Evolutionary conservation across 352 stramenopile species (phyloP), one percentile per base, ranked within the genome.

Genomic region (Aphanomyces stellatus): DNA sequence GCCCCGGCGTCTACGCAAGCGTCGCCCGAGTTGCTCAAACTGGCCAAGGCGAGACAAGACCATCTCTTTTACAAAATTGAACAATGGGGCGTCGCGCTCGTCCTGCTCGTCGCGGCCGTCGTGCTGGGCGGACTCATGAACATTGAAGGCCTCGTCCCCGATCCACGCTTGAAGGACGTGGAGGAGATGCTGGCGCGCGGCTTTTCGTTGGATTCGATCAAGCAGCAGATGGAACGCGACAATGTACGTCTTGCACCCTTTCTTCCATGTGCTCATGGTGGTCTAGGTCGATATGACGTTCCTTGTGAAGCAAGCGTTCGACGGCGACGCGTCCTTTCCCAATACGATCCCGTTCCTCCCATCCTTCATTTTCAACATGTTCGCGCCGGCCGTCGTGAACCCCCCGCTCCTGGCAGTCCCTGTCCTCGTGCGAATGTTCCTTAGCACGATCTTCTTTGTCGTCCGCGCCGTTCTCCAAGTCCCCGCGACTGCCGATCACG

Each of bases 161-260:
- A 90, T 61, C 73, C 79, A 31, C 57, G 81, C 7, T 78, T 88
- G 51, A 51, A 79, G 40, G 84, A 73, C 37, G 88, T 90, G 64
- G 72, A 88, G 30, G 74, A 89, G 48, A 71, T 92, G 5, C 55
- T 90, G 37, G 55, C 71, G 3, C 80, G 83, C 33, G 84, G 84
- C 2, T 75, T 88, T 17, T 71, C 84, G 13, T 64, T 92, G 30
- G 75, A 85, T 2, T 76, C 79, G 4, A 87, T 92, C 43, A 75
- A 79, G 37, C 80, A 90, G 64, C 84, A 86, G 43, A 76, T 90
- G 40, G 79, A 89, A 51, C 80, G 81, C 7, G 80, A 90, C 35
- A 78, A 90, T 25, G 79, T 89, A 69, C 51, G 68, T 66, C 34
- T 62, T 30, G 7, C 34, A 51, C 41, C 22, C 3, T 37, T 55